phyloP scores from a whole-genome alignment of 1,284 basidiomycete species.

The Leccinum pallidistipes region DNA sequence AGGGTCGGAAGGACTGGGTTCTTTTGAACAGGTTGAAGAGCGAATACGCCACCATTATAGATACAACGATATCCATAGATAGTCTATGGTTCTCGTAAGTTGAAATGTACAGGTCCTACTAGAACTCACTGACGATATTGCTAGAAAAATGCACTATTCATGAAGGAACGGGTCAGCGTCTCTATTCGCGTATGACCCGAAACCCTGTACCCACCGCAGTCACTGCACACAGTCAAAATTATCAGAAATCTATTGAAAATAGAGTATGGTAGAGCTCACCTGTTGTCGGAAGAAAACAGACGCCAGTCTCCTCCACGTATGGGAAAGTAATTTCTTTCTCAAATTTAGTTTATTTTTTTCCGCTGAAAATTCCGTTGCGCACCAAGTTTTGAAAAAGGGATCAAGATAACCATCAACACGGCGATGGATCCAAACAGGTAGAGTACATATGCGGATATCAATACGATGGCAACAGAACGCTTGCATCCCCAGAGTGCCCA shows the following conservation, averaged over 20 bases:
- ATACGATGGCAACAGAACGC: background rate
- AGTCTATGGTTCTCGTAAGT: background rate
- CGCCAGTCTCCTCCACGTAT: background rate
- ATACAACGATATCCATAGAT: background rate
- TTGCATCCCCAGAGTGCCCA: constrained; percentile 21
- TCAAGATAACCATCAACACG: background rate
- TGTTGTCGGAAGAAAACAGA: background rate
- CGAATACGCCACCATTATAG: background rate
- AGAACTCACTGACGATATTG: background rate
- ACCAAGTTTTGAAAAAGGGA: background rate
- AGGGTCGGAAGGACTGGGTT: background rate
- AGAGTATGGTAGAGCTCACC: background rate
- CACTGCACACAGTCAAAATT: background rate
- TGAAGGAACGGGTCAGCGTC: background rate
- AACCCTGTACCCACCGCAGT: background rate
- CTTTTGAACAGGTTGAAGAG: background rate
- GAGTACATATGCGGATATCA: constrained; percentile 1
- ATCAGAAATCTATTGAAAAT: background rate
- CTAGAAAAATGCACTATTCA: background rate
- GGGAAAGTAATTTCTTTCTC: background rate
- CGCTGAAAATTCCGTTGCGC: background rate
- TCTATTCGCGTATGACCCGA: too few relatives aligned
- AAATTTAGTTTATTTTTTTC: background rate
- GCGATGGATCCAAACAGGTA: constrained; percentile 3
- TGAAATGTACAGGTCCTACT: too few relatives aligned